Conservation (phyloP, 768 basidiomycete genomes). For the Pleurotus platypus region DNA sequence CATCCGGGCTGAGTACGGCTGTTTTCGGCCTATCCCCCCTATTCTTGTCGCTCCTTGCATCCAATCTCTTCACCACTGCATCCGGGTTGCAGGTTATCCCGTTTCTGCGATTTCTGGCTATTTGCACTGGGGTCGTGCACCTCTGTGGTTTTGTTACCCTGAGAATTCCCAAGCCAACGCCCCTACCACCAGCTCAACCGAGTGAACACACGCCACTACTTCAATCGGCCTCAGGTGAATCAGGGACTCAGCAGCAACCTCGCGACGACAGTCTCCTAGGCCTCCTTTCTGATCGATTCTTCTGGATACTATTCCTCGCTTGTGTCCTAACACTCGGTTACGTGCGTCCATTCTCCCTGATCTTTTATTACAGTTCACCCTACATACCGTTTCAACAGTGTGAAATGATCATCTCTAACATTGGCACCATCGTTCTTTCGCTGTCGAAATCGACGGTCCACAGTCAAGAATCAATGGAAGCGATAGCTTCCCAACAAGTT, state of each 20-base stretch:
- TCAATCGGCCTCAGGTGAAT: neutral
- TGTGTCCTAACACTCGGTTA: conserved; percentile 10
- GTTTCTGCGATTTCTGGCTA: conserved; percentile 57
- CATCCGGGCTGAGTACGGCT: conserved; percentile 65
- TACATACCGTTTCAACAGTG: conserved; percentile 33
- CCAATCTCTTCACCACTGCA: conserved; percentile 51
- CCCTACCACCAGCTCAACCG: neutral
- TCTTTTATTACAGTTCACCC: neutral
- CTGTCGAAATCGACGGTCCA: conserved; percentile 29
- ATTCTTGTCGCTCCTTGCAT: conserved; percentile 64
- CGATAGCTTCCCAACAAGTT: conserved; percentile 60
- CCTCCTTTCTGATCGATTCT: conserved; percentile 12
- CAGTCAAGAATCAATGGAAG: conserved; percentile 21
- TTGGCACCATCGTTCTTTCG: conserved; percentile 72
- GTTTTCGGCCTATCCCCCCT: conserved; percentile 82
- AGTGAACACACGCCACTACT: conserved; percentile 11
- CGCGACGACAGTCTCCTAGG: conserved; percentile 5
- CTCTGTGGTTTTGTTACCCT: conserved; percentile 48
- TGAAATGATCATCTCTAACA: conserved; percentile 83
- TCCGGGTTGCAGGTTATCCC: conserved; percentile 39
- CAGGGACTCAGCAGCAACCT: neutral
- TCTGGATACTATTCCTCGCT: conserved; percentile 10
- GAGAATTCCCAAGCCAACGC: conserved; percentile 3
- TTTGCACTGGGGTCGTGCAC: conserved; percentile 50
- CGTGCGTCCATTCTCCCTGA: conserved; percentile 5